Base-by-base conservation (phyloP, 2,329 filamentous ascomycete genomes). In the Pezicula neosporulosa region DNA sequence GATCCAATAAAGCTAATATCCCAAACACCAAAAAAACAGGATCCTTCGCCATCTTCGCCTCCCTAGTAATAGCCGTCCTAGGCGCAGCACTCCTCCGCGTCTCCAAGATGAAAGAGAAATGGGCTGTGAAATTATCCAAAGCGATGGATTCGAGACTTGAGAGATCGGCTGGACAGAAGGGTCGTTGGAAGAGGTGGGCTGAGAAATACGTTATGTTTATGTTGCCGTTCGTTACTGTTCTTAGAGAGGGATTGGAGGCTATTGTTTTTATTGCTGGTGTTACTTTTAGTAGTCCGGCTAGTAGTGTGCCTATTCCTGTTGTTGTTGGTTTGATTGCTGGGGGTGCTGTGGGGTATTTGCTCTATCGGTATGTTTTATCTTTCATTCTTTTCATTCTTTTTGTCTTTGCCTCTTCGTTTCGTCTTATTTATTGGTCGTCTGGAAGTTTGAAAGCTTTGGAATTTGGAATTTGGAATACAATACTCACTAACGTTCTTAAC, bases 221-320 rank as follows among this genome's bases (percentile, higher is more conserved):
- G 44, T 73, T 95, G 48, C 90, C 90, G 1, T 93, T 95, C 68
- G 77, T 95, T 65, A 95, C 90, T 0, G 86, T 91, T 19, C 71
- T 95, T 16, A 77, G 90, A 18, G 90, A 94, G 67, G 90, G 89
- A 2, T 80, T 94, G 36, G 90, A 95, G 67, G 88, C 86, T 0
- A 86, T 94, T 33, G 81, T 95, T 24, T 95, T 93, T 67, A 83
- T 93, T 47, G 89, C 88, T 15, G 90, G 90, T 19, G 89, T 95
- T 6, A 85, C 86, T 6, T 81, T 94, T 44, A 81, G 83, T 1
- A 75, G 87, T 3, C 87, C 89, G 0, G 89, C 87, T 2, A 82
- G 78, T 3, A 78, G 89, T 0, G 87, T 94, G 51, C 90, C 90
- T 1, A 71, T 94, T 9, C 82, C 90, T 1, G 86, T 90, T 6